Evolutionary conservation across 805 yeast genomes (phyloP).

Genomic region (Wickerhamiella sorbophila): DNA sequence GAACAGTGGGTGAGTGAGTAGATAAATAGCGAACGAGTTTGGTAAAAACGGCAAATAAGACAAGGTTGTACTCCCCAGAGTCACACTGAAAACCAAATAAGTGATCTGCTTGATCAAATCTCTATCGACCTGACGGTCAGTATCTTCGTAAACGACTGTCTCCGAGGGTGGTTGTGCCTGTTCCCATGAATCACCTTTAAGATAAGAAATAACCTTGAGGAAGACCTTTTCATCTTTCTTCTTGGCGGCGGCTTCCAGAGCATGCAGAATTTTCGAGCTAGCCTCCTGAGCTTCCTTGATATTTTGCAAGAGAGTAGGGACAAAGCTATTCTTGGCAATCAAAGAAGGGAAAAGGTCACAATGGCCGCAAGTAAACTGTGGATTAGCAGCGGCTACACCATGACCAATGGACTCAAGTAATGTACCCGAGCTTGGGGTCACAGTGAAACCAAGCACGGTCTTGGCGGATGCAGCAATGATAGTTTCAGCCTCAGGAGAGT

Average conservation of each 20-base stretch:
- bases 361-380: slow-evolving; percentile 12
- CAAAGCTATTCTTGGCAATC: slow-evolving; percentile 21
- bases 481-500: slow-evolving; percentile 7
- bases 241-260: slow-evolving; percentile 33
- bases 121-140: slow-evolving; percentile 51
- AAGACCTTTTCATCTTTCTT: slow-evolving; percentile 16
- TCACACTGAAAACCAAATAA: slow-evolving; percentile 28
- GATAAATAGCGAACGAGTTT: slow-evolving; percentile 48
- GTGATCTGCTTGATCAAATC: slow-evolving; percentile 36
- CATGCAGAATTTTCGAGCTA: slow-evolving; percentile 28
- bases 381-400: slow-evolving; percentile 10
- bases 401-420: slow-evolving; percentile 17
- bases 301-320: slow-evolving; percentile 11
- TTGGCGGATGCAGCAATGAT: slow-evolving; percentile 8
- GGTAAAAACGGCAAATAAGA: slow-evolving; percentile 26
- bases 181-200: slow-evolving; percentile 10
- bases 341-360: slow-evolving; percentile 23
- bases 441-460: slow-evolving; percentile 16
- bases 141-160: slow-evolving; percentile 44
- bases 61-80: slow-evolving; percentile 14
- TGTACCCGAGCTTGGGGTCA: slow-evolving; percentile 12
- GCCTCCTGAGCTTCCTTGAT: slow-evolving; percentile 22
- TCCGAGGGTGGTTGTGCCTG: slow-evolving; percentile 19
- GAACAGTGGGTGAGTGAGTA: slow-evolving; percentile 77
- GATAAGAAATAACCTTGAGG: slow-evolving; percentile 11